Percentiles rank a stretch among this genome's conserved stretches.
Evolutionary conservation across 2,329 filamentous ascomycete species (phyloP).

Genomic region (Penicillium italicum): DNA sequence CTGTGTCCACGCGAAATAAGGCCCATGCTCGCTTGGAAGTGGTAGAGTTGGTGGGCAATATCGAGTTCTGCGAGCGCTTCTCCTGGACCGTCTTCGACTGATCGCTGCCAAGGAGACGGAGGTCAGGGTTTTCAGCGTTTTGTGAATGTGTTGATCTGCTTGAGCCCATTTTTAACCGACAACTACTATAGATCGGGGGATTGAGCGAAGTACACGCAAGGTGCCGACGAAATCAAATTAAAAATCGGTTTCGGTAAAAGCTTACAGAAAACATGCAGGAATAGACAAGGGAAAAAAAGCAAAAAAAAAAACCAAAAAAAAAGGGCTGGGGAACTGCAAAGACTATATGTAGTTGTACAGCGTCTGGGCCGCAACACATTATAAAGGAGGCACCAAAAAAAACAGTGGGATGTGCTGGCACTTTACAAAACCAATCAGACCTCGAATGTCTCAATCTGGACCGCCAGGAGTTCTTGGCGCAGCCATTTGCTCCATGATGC

Average conservation of each 20-base stretch:
- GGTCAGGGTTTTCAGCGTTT: conserved; percentile 8
- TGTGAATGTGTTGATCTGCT: conserved; percentile 11
- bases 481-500: not conserved
- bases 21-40: conserved; percentile 12
- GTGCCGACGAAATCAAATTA: not conserved
- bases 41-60: conserved; percentile 30
- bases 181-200: not conserved
- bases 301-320: not conserved
- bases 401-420: conserved; percentile 9
- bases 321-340: not conserved
- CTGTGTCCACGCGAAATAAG: conserved; percentile 37
- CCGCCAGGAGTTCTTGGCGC: conserved; percentile 3
- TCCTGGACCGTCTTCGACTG: conserved; percentile 11
- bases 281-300: not conserved
- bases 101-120: conserved; percentile 1
- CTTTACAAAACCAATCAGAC: not conserved
- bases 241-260: not conserved
- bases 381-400: conserved; percentile 5
- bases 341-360: not conserved
- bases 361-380: not conserved
- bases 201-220: not conserved
- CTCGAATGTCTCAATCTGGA: not conserved
- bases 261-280: not conserved
- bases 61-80: conserved; percentile 13
- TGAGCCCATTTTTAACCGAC: conserved; percentile 14